Conservation (phyloP, 2,329 filamentous ascomycete species). For the Cladophialophora carrionii region DNA sequence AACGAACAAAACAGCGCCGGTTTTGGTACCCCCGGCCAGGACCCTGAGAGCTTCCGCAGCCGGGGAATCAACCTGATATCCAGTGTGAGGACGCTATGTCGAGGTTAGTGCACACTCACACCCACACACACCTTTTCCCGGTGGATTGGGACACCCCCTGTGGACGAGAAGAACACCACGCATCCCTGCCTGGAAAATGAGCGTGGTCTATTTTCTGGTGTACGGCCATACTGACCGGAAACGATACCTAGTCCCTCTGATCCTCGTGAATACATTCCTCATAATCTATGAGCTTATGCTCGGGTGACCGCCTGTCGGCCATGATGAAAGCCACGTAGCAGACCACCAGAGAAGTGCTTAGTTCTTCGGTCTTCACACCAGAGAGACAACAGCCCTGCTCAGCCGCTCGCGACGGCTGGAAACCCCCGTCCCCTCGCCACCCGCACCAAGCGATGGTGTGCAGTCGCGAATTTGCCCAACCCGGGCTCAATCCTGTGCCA, state of each 20-base stretch:
- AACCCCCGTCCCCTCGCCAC: too few species aligned
- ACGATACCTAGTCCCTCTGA: conserved; percentile 70
- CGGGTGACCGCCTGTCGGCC: conserved; percentile 55
- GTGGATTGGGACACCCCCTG: not conserved
- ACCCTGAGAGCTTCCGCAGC: conserved; percentile 78
- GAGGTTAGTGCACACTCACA: conserved; percentile 22
- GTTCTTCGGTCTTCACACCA: not conserved
- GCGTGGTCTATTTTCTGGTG: not conserved
- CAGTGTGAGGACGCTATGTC: conserved; percentile 50
- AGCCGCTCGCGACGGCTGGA: too few species aligned
- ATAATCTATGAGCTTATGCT: conserved; percentile 81
- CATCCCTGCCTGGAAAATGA: not conserved
- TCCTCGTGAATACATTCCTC: conserved; percentile 78
- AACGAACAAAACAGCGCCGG: conserved; percentile 64
- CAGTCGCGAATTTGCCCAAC: not conserved
- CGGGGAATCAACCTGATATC: conserved; percentile 89
- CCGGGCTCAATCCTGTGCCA: not conserved
- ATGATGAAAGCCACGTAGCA: not conserved
- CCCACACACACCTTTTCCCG: not conserved
- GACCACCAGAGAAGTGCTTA: not conserved
- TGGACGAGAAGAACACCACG: not conserved
- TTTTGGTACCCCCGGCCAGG: conserved; percentile 68
- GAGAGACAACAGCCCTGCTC: not conserved
- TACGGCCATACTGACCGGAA: not conserved
- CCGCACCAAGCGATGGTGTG: too few species aligned